Base-by-base conservation (phyloP, 2,329 filamentous ascomycete species). In the Leptographium wingfieldii region DNA sequence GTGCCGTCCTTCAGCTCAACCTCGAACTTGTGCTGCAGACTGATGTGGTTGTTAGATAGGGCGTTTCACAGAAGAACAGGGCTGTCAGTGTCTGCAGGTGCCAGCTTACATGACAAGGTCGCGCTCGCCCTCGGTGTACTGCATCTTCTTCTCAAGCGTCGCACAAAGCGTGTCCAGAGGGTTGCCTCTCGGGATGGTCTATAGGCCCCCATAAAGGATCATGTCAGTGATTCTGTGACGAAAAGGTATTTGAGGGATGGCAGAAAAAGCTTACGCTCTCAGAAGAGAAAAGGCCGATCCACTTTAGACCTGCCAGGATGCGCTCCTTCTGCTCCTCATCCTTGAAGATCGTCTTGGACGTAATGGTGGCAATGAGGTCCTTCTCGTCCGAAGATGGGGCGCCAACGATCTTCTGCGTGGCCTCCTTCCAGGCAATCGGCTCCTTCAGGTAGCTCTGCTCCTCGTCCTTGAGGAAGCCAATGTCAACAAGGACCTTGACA, bases 161-260 rank as follows among this genome's bases (percentile, higher is more conserved):
- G 89, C 90, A 76, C 91, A 96, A 48, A 96, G 83, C n/a, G 88
- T 92, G 73, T 96, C 92, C 29, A 96, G 81, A 4, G 90, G 87
- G 77, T 89, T 96, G 59, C 84, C 87, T 60, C 83, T 78, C 33
- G 89, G 86, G 6, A 76, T 86, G 69, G 87, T 90, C 71, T 82
- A 10, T 9, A 43, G 40, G 3, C 12, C 40, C 22, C 40, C 14
- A 19, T 19, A 3, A 12, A 5, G 40, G 12, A 19, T 10, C 14
- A n/a, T 16, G 33, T 55, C 27, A 59, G 51, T 12, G 16, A 14
- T 12, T 12, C 29, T 25, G 2, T 19, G 56, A 5, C 11, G 22
- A n/a, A 27, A 25, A 5, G 29, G 6, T 10, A 31, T 31, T 1
- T 2, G 14, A 14, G n/a, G 10, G 25, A n/a, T 31, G 22, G n/a